These are phyloP conservation scores for Opeltia flavorubescens DNA, from an alignment of 495 filamentous ascomycete species.

Conservation along the genomic window DNA sequence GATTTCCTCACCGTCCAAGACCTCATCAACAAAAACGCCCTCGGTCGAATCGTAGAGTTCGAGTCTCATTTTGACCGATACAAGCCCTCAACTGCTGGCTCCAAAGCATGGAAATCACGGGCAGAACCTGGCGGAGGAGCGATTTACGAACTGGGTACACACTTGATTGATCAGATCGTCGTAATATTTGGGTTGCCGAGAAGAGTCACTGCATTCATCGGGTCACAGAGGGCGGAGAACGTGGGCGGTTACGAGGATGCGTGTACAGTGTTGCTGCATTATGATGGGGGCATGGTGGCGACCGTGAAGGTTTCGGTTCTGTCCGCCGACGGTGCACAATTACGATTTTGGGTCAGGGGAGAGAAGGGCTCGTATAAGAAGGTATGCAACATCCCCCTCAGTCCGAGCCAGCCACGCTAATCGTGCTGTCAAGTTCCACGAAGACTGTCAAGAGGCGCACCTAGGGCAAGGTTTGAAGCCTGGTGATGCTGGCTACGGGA, in stretches of 20 bases:
- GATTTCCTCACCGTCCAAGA: conserved; percentile 68
- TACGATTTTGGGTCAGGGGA: conserved; percentile 70
- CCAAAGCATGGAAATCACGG: conserved; percentile 59
- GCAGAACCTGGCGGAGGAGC: conserved; percentile 53
- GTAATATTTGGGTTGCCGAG: conserved; percentile 64
- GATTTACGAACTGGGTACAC: conserved; percentile 73
- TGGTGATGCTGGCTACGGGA: conserved; percentile 49
- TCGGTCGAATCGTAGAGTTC: conserved; percentile 53
- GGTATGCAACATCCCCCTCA: conserved; percentile 14
- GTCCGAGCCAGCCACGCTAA: too few species aligned
- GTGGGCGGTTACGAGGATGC: conserved; percentile 50
- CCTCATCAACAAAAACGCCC: conserved; percentile 37
- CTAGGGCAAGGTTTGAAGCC: conserved; percentile 54
- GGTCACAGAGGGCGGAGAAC: conserved; percentile 46
- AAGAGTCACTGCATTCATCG: conserved; percentile 52
- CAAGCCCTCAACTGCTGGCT: conserved; percentile 31
- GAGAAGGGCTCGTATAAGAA: conserved; percentile 73
- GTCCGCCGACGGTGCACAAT: conserved; percentile 54
- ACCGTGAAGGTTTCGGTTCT: conserved; percentile 58
- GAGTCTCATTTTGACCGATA: conserved; percentile 80
- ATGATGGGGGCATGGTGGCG: conserved; percentile 42
- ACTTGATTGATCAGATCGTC: conserved; percentile 71
- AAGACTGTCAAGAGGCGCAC: conserved; percentile 76
- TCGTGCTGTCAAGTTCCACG: conserved; percentile 30
- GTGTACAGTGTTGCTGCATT: conserved; percentile 55